These are phyloP conservation scores for Liriodendron chinense DNA, from an alignment of 164 flowering plant species.

Conservation along the genomic window DNA sequence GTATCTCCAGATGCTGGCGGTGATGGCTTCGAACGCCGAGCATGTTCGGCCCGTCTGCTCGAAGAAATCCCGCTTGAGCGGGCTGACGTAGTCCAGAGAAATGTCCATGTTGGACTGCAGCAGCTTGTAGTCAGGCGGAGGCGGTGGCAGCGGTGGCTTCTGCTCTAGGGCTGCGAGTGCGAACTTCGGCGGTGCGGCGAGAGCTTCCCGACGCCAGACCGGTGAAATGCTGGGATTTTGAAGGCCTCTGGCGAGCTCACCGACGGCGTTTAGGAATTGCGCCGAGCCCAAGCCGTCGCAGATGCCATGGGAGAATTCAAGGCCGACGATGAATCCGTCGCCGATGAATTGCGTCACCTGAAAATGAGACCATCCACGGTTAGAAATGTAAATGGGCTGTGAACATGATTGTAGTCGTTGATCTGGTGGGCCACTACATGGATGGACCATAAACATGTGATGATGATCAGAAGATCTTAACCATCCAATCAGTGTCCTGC, in stretches of 20 bases:
- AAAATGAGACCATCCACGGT: too few relatives aligned
- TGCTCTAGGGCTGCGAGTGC: not conserved
- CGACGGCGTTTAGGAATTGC: constrained; percentile 59
- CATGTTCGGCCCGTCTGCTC: constrained; percentile 35
- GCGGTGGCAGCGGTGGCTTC: constrained; percentile 19
- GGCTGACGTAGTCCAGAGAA: constrained; percentile 28
- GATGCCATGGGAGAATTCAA: constrained; percentile 54
- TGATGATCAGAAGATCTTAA: not conserved
- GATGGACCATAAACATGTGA: not conserved
- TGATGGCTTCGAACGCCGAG: constrained; percentile 58
- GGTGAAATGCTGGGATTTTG: constrained; percentile 30
- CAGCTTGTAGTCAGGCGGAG: constrained; percentile 39
- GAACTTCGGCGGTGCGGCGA: constrained; percentile 18
- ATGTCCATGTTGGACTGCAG: constrained; percentile 50
- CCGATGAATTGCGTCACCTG: constrained; percentile 59
- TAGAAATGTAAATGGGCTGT: too few relatives aligned
- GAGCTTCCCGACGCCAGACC: constrained; percentile 50
- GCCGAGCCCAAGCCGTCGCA: constrained; percentile 80
- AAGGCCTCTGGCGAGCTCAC: constrained; percentile 55
- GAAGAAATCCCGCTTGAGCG: constrained; percentile 39
- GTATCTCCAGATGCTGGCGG: constrained; percentile 48
- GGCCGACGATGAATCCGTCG: constrained; percentile 60
- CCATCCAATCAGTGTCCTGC: not conserved
- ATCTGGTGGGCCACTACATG: not conserved
- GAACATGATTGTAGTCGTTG: too few relatives aligned